Base-by-base conservation (phyloP, 352 stramenopile species). In the Lagenidium giganteum region DNA sequence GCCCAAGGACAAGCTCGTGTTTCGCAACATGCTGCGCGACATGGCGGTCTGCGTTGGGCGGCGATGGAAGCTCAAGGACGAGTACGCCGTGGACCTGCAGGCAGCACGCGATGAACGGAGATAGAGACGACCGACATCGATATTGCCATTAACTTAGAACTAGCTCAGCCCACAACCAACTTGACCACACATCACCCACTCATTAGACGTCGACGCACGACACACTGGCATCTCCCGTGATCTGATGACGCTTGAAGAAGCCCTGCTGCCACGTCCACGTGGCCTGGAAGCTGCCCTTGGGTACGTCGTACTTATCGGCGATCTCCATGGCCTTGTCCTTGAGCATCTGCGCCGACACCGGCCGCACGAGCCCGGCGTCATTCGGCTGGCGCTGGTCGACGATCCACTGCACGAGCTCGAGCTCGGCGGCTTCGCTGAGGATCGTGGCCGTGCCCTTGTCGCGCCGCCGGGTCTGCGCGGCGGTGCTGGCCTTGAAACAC, bases 1-100 rank as follows among this genome's bases (percentile, higher is more conserved):
- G 21, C 68, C 69, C n/a, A 87, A 93, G 47, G 81, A 95, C 62
- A 95, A 95, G 47, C 64, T 93, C 20, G 61, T 93, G 14, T 95
- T 95, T 46, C 77, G 83, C 14, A 86, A 88, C 24, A 49, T 95
- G 35, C 58, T 95, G 43, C 79, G 75, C 42, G 75, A 88, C 32
- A 92, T 95, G 63, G 83, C 83, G 1, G 63, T 74, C 17, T 90
- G 79, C 42, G 67, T 61, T 6, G 66, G 62, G 21, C 64, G 81
- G 32, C 69, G 77, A 24, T 95, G 83, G 83, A 71, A 57, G 26
- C 57, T 95, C 22, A 92, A 85, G 30, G 21, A 65, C 9, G 79
- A 84, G 38, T 92, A 76, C 39, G 20, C 20, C 37, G 17, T 17
- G 41, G 46, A 39, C 26, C 41, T 45, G n/a, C n/a, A n/a, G n/a